These are phyloP conservation scores for Artemisia annua DNA, from an alignment of 129 eudicot genomes.

Conservation along the genomic window DNA sequence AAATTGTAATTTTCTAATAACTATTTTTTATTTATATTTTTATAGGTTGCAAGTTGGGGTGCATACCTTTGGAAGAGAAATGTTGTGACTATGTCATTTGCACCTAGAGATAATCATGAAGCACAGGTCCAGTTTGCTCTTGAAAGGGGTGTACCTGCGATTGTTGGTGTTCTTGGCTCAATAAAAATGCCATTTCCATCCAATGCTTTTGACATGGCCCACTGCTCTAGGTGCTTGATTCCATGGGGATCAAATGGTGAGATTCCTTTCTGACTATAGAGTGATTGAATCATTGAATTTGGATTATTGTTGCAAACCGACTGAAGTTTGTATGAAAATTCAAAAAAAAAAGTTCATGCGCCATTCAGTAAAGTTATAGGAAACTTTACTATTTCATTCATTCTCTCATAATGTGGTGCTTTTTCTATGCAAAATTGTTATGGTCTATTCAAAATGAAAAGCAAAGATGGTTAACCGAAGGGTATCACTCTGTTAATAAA, in stretches of 20 bases:
- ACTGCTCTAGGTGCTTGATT: slow-evolving; percentile 93
- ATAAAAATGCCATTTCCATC: slow-evolving; percentile 90
- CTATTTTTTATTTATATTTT: not conserved
- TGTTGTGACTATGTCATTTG: slow-evolving; percentile 94
- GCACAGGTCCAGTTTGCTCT: slow-evolving; percentile 99
- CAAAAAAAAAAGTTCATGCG: not conserved
- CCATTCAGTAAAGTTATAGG: no score
- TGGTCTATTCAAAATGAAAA: no score
- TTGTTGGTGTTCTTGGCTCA: slow-evolving; percentile 95
- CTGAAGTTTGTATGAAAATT: not conserved
- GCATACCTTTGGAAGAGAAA: slow-evolving; percentile 92
- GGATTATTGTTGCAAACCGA: slow-evolving; percentile 1
- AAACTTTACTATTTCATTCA: no score
- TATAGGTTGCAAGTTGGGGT: slow-evolving; percentile 99
- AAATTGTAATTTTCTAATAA: not conserved
- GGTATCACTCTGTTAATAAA: no score
- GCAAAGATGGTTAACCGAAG: not conserved
- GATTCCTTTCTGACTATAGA: no score
- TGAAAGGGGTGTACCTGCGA: slow-evolving; percentile 97
- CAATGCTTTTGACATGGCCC: slow-evolving; percentile 93
- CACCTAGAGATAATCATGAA: slow-evolving; percentile 92
- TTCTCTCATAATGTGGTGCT: no score
- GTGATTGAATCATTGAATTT: slow-evolving; percentile 12
- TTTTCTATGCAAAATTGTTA: no score
- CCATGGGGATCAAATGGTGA: slow-evolving; percentile 95